phyloP scores from a whole-genome alignment of 129 eudicot genomes.

The Flaveria brownii region DNA sequence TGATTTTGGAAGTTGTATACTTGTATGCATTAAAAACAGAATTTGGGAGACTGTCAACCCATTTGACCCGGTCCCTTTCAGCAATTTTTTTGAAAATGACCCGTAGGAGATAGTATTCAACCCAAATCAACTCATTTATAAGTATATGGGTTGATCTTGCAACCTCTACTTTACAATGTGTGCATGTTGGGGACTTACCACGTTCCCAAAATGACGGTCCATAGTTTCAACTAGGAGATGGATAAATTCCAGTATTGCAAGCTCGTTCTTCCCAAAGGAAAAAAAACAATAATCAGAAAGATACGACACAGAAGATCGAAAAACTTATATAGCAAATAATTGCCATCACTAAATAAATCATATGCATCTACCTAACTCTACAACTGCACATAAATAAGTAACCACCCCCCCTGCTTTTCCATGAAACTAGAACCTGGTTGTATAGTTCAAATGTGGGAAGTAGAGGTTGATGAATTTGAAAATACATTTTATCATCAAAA shows the following conservation, averaged over 20 bases:
- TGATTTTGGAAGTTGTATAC: background rate
- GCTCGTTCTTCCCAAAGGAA: slow-evolving; percentile 49
- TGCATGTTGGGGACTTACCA: slow-evolving; percentile 42
- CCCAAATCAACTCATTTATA: slow-evolving; percentile 1
- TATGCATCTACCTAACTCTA: background rate
- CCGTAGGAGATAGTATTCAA: background rate
- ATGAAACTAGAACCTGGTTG: background rate
- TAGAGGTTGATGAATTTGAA: background rate
- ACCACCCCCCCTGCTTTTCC: background rate
- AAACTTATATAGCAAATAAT: background rate
- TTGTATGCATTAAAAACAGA: background rate
- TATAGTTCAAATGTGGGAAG: background rate
- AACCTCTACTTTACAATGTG: background rate
- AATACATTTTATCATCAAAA: background rate
- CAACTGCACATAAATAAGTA: background rate
- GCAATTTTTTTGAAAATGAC: background rate
- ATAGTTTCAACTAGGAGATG: slow-evolving; percentile 82
- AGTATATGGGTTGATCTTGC: background rate
- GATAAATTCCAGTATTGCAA: slow-evolving; percentile 82
- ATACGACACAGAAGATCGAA: slow-evolving; percentile 2
- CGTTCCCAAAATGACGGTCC: slow-evolving; percentile 98
- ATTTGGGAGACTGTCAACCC: background rate
- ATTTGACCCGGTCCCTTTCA: background rate
- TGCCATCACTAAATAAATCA: background rate
- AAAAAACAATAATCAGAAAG: background rate